phyloP scores from a whole-genome alignment of 129 eudicot genomes.

The Pittosporum tobira region DNA sequence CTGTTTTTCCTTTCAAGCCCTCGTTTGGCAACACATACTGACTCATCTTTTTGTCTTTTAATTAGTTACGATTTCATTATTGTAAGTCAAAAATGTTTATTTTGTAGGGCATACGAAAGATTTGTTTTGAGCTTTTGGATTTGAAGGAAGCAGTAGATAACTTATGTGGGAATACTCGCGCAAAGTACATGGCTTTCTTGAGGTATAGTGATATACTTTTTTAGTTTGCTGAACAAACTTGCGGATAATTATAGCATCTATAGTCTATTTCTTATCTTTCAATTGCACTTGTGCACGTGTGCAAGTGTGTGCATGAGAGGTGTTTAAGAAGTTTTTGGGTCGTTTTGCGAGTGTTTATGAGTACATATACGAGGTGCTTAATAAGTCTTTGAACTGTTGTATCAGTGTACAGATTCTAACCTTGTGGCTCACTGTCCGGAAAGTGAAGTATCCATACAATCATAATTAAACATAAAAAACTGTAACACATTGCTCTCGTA shows the following conservation, averaged over 20 bases:
- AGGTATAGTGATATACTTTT: conserved; percentile 29
- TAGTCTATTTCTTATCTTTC: background rate
- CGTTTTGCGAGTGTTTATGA: background rate
- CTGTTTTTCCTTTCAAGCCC: too few relatives aligned
- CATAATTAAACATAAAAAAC: too few relatives aligned
- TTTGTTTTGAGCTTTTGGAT: conserved; percentile 95
- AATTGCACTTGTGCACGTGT: background rate
- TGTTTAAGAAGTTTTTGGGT: background rate
- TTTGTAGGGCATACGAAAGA: conserved; percentile 82
- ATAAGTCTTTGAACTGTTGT: background rate
- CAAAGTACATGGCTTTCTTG: conserved; percentile 78
- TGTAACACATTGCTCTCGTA: too few relatives aligned
- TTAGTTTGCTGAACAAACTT: background rate
- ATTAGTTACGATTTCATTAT: background rate
- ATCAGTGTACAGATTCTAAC: too few relatives aligned
- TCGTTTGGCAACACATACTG: background rate
- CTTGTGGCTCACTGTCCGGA: too few relatives aligned
- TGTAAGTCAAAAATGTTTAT: background rate
- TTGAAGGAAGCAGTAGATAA: conserved; percentile 94
- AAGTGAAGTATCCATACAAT: too few relatives aligned
- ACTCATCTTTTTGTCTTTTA: background rate
- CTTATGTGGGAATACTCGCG: conserved; percentile 77
- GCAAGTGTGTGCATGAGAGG: background rate
- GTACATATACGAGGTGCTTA: background rate
- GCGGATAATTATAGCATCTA: background rate